A percentile compares a stretch with the other conserved stretches of the same genome.
phyloP scores from a whole-genome alignment of 192 early-diverging fungal species.

The Coemansia sp. region DNA sequence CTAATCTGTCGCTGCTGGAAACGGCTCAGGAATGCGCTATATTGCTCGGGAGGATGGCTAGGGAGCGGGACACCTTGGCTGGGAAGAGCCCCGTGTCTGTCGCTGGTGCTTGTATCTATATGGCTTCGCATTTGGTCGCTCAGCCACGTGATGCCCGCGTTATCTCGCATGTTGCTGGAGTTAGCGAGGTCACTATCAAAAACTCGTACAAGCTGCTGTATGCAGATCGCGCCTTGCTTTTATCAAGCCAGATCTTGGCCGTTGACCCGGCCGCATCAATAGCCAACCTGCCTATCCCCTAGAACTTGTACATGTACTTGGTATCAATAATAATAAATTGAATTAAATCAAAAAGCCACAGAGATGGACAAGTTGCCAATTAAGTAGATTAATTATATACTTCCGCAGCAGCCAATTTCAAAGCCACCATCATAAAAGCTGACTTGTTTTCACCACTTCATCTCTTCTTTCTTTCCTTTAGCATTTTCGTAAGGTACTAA shows the following conservation, averaged over 20 bases:
- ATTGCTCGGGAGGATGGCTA: conserved; percentile 71
- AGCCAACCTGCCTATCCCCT: conserved; percentile 35
- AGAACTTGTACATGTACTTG: not conserved
- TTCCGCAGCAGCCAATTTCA: no score
- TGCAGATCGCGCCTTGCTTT: conserved; percentile 61
- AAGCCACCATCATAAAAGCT: no score
- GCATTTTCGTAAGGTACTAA: no score
- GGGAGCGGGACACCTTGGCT: conserved; percentile 82
- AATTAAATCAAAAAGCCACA: conserved; percentile 13
- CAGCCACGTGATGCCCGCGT: conserved; percentile 72
- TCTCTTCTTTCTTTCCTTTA: no score
- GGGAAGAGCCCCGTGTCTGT: conserved; percentile 92
- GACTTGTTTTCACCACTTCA: no score
- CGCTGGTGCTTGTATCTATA: conserved; percentile 90
- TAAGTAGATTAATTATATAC: not conserved
- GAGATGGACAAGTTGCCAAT: not conserved
- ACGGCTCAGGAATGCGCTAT: conserved; percentile 74
- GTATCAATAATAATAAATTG: not conserved
- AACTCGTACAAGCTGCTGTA: conserved; percentile 79
- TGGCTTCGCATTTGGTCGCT: conserved; percentile 75
- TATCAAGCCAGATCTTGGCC: conserved; percentile 33
- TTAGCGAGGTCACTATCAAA: conserved; percentile 94
- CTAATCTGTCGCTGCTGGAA: conserved; percentile 69
- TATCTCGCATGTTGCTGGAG: conserved; percentile 84
- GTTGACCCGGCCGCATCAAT: conserved; percentile 22